Conservation (phyloP, 768 basidiomycete genomes). For the Leucosporidium yakuticum region DNA sequence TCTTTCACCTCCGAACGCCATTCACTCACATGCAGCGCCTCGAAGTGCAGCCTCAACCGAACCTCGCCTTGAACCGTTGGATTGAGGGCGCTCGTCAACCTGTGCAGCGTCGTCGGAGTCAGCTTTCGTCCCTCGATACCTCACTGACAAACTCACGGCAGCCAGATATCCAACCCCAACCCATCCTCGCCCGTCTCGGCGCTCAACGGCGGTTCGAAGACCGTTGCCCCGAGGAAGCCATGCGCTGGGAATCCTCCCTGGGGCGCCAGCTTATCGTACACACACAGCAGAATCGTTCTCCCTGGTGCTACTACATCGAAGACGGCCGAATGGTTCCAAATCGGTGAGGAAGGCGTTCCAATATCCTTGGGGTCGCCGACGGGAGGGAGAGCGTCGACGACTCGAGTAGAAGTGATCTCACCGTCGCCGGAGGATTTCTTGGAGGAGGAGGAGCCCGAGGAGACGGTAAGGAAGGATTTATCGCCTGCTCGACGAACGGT, state of each 20-base stretch:
- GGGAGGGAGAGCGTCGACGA: not conserved
- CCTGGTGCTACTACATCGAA: slow-evolving; percentile 48
- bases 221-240: slow-evolving; percentile 27
- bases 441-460: too few relatives aligned
- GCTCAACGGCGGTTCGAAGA: slow-evolving; percentile 59
- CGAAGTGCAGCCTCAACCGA: slow-evolving; percentile 84
- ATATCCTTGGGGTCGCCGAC: not conserved
- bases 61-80: slow-evolving; percentile 84
- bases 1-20: too few relatives aligned
- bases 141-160: slow-evolving; percentile 66
- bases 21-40: slow-evolving; percentile 69
- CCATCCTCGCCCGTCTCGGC: slow-evolving; percentile 82
- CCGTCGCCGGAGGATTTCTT: too few relatives aligned
- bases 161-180: slow-evolving; percentile 70
- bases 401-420: not conserved
- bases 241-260: slow-evolving; percentile 48
- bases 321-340: slow-evolving; percentile 96
- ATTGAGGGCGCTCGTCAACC: slow-evolving; percentile 32
- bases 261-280: slow-evolving; percentile 77
- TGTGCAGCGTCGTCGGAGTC: not conserved
- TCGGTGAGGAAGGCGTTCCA: slow-evolving; percentile 49
- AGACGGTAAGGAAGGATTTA: too few relatives aligned
- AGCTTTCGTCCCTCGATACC: too few relatives aligned
- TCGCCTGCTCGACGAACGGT: too few relatives aligned
- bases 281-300: slow-evolving; percentile 26